Percentiles rank a stretch among this genome's conserved stretches.
Evolutionary conservation across 257 asterid genomes (phyloP).

Genomic region (Solanum lycopersicoides): DNA sequence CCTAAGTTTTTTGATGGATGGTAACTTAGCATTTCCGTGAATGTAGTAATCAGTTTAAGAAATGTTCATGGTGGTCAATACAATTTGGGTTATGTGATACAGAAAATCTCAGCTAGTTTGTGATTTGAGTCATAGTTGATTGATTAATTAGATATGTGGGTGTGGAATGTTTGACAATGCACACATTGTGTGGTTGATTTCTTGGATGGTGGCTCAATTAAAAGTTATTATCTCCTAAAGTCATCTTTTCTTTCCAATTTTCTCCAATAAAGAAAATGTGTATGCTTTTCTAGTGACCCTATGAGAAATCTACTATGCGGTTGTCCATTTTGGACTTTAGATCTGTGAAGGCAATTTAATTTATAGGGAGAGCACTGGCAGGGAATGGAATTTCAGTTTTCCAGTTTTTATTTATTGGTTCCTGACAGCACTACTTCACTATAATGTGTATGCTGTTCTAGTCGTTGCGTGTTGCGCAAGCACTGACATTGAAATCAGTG

Average conservation of each 20-base stretch:
- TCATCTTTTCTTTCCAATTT: not conserved
- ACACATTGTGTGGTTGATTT: not conserved
- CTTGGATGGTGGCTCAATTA: not conserved
- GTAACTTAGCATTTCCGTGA: not conserved
- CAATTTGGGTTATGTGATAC: not conserved
- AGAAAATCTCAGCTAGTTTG: not conserved
- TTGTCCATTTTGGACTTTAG: not conserved
- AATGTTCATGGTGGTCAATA: not conserved
- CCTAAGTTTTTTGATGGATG: not conserved
- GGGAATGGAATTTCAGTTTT: not conserved
- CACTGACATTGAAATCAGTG: not conserved
- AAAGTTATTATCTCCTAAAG: not conserved
- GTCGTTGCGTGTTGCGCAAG: not conserved
- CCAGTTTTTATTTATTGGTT: not conserved
- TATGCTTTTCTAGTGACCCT: not conserved
- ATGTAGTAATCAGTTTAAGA: not conserved
- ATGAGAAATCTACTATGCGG: not conserved
- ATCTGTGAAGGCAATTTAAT: not conserved
- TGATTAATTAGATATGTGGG: not conserved
- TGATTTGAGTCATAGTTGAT: not conserved
- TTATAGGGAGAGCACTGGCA: not conserved
- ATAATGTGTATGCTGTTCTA: not conserved
- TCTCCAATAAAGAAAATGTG: not conserved
- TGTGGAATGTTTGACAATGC: not conserved
- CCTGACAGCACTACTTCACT: not conserved